phyloP scores from a whole-genome alignment of 495 filamentous ascomycete species.

The Penicillium coffeae region DNA sequence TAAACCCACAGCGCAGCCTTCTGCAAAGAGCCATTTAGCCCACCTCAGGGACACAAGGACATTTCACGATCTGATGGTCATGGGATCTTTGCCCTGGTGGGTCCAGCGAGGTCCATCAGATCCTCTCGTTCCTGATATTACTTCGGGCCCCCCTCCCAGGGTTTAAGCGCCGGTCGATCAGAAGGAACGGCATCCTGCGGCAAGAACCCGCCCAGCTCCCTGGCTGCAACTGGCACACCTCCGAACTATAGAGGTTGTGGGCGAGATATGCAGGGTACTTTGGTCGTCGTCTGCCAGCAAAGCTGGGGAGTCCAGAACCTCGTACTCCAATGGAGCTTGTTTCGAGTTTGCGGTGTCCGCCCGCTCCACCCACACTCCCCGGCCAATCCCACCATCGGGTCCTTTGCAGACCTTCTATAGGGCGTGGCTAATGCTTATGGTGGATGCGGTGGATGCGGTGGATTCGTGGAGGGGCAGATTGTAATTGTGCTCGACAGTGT shows the following conservation, averaged over 20 bases:
- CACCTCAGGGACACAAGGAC: constrained; percentile 4
- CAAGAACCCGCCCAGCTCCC: too few relatives aligned
- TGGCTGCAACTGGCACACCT: too few relatives aligned
- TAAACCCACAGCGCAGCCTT: too few relatives aligned
- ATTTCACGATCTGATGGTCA: constrained; percentile 22
- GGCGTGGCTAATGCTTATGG: neutral
- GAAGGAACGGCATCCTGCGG: too few relatives aligned
- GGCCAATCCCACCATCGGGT: neutral
- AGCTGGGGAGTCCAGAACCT: neutral
- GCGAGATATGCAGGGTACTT: neutral
- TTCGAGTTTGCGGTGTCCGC: neutral
- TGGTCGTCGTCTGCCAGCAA: neutral
- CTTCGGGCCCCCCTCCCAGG: neutral
- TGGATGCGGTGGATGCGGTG: neutral
- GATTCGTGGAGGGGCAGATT: neutral
- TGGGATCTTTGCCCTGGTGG: constrained; percentile 12
- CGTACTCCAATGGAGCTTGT: neutral
- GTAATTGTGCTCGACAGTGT: neutral
- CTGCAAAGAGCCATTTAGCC: neutral
- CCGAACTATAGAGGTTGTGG: too few relatives aligned
- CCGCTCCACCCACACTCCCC: neutral
- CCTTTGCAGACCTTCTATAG: neutral
- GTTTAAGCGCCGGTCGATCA: neutral
- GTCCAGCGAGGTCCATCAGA: neutral
- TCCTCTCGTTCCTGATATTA: neutral